A percentile compares a stretch with the other conserved stretches of the same genome.
phyloP scores from a whole-genome alignment of 2,329 filamentous ascomycete genomes.

The Aspergillus fijiensis region DNA sequence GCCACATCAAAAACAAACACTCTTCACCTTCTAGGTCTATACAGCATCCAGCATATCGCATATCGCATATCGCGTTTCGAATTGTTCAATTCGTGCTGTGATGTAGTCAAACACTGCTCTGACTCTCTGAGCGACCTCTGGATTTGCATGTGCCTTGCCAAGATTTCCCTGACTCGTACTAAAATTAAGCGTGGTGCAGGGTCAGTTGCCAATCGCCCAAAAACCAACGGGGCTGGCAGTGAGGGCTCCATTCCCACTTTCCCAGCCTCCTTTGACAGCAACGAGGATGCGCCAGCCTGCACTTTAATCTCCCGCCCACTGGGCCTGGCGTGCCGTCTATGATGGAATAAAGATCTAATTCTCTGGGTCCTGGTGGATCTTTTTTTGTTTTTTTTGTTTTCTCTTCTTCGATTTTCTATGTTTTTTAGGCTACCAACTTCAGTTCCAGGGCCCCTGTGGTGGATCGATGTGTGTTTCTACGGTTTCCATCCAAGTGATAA shows the following conservation, averaged over 20 bases:
- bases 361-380: slow-evolving; percentile 1
- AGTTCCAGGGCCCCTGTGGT: neutral
- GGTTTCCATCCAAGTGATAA: slow-evolving; percentile 6
- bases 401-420: neutral
- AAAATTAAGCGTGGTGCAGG: neutral
- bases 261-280: slow-evolving; percentile 25
- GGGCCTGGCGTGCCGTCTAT: slow-evolving; percentile 17
- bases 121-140: neutral
- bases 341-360: slow-evolving; percentile 13
- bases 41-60: too few species aligned
- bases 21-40: too few species aligned
- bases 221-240: slow-evolving; percentile 21
- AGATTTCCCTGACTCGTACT: neutral
- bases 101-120: neutral
- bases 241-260: neutral
- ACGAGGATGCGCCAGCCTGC: slow-evolving; percentile 21
- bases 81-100: neutral
- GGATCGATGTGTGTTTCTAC: neutral
- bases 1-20: neutral
- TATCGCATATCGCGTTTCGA: too few species aligned
- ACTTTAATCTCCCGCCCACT: slow-evolving; percentile 14
- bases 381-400: neutral
- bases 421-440: neutral
- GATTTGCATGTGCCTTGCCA: neutral
- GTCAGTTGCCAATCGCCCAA: slow-evolving; percentile 9